Conservation (phyloP, 192 early-diverging fungal species). For the Entomortierella lignicola region DNA sequence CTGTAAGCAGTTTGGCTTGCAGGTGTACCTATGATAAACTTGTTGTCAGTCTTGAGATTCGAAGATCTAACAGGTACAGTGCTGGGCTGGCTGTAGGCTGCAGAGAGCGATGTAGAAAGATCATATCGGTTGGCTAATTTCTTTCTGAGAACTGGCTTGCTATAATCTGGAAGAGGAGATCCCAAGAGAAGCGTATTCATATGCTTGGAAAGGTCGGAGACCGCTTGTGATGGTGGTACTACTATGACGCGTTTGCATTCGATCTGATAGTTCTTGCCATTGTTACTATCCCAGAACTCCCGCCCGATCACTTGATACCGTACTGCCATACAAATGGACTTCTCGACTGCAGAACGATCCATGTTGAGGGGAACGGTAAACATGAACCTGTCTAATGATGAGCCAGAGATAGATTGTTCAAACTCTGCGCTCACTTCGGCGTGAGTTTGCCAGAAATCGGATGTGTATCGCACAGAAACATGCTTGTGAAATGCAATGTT, state of each 20-base stretch:
- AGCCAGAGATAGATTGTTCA: constrained; percentile 62
- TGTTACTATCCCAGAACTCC: constrained; percentile 97
- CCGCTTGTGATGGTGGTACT: constrained; percentile 2
- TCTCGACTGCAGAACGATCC: constrained; percentile 56
- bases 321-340: constrained; percentile 63
- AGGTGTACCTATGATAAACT: not conserved
- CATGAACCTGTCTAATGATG: constrained; percentile 74
- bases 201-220: constrained; percentile 39
- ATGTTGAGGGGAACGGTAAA: constrained; percentile 66
- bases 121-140: constrained; percentile 49
- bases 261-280: constrained; percentile 85
- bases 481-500: constrained; percentile 91
- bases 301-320: constrained; percentile 75
- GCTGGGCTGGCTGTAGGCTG: constrained; percentile 36
- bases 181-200: constrained; percentile 38
- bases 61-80: constrained; percentile 7
- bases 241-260: constrained; percentile 53
- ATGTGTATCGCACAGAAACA: constrained; percentile 82
- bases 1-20: constrained; percentile 36
- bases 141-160: constrained; percentile 48
- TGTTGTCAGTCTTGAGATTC: not conserved
- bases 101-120: constrained; percentile 53
- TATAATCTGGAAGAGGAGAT: constrained; percentile 32
- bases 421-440: constrained; percentile 75
- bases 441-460: constrained; percentile 82